phyloP scores from a whole-genome alignment of 305 asterid genomes.

The Ilex paraguariensis region DNA sequence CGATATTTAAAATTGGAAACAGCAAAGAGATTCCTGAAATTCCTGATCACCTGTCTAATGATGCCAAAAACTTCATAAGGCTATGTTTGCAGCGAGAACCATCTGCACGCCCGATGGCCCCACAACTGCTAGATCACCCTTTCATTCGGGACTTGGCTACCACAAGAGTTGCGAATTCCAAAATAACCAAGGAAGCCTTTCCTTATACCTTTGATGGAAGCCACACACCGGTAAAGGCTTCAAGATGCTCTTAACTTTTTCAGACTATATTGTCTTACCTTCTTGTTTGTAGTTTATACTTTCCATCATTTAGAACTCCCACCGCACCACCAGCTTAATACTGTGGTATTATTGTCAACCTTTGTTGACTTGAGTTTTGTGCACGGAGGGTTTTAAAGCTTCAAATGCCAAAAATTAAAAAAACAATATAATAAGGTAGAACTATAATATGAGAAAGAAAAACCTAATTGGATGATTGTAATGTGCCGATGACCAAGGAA shows the following conservation, averaged over 20 bases:
- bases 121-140: constrained; percentile 65
- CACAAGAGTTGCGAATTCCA: constrained; percentile 44
- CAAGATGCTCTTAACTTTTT: background rate
- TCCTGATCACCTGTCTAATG: constrained; percentile 75
- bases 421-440: too few species aligned
- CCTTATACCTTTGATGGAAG: constrained; percentile 89
- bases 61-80: constrained; percentile 73
- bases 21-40: constrained; percentile 90
- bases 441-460: too few species aligned
- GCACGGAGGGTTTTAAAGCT: too few species aligned
- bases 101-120: constrained; percentile 69
- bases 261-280: too few species aligned
- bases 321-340: too few species aligned
- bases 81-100: constrained; percentile 93
- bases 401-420: too few species aligned
- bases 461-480: too few species aligned
- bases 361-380: too few species aligned
- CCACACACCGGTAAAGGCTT: constrained; percentile 69
- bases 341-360: too few species aligned
- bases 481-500: too few species aligned
- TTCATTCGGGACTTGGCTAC: constrained; percentile 77
- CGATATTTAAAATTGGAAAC: constrained; percentile 96
- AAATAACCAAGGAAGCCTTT: constrained; percentile 66
- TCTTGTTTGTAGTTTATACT: too few species aligned
- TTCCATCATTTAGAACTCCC: too few species aligned